These are phyloP conservation scores for Pyrus communis DNA, from an alignment of 306 rosid species.

Conservation along the genomic window DNA sequence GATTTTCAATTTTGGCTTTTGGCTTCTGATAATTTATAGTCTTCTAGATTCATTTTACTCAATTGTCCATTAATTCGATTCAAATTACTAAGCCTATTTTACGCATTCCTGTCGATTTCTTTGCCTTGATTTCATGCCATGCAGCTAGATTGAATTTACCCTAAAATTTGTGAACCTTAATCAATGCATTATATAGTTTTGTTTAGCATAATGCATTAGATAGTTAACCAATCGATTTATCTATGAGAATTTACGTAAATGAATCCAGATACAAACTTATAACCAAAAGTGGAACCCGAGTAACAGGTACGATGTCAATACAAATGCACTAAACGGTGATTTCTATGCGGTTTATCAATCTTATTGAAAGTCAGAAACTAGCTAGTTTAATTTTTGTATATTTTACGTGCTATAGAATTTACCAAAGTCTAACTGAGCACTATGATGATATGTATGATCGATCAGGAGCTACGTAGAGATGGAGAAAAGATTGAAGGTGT, in stretches of 20 bases:
- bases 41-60: not conserved
- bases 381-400: not conserved
- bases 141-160: not conserved
- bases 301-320: not conserved
- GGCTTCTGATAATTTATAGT: not conserved
- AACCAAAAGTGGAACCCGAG: not conserved
- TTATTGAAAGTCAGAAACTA: not conserved
- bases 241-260: no score
- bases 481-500: slow-evolving; percentile 63
- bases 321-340: not conserved
- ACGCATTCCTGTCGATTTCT: not conserved
- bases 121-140: not conserved
- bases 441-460: not conserved
- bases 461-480: slow-evolving; percentile 73
- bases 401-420: not conserved
- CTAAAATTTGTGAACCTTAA: not conserved
- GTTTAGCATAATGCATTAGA: no score
- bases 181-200: not conserved
- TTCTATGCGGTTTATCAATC: not conserved
- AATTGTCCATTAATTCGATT: not conserved
- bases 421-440: not conserved
- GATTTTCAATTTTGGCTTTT: not conserved
- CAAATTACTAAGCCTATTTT: not conserved
- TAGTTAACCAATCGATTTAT: no score
- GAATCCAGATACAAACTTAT: no score